Evolutionary conservation across 2,329 filamentous ascomycete species (phyloP).

Genomic region (Botrytis sinoallii): DNA sequence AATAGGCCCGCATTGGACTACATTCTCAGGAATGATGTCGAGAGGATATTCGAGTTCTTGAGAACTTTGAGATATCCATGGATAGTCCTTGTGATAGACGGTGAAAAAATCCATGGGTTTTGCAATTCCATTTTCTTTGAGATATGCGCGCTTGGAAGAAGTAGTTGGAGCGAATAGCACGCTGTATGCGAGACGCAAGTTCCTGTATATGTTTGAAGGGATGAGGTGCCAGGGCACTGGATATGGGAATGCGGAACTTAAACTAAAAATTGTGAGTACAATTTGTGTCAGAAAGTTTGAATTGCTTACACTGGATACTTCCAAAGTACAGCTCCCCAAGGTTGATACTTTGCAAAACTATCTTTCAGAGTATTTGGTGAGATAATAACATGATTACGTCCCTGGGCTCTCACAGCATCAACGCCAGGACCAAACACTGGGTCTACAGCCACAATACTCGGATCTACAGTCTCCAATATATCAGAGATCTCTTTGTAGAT

Average conservation of each 20-base stretch:
- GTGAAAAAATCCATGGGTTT: slow-evolving; percentile 9
- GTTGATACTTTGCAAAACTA: slow-evolving; percentile 41
- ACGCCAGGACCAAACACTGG: slow-evolving; percentile 43
- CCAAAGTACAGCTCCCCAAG: slow-evolving; percentile 38
- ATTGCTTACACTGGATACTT: slow-evolving; percentile 40
- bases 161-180: slow-evolving; percentile 22
- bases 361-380: slow-evolving; percentile 44
- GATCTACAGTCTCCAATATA: slow-evolving; percentile 40
- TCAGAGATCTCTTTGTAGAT: slow-evolving; percentile 40
- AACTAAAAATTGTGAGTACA: neutral
- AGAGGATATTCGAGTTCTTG: slow-evolving; percentile 36
- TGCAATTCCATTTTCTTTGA: slow-evolving; percentile 29
- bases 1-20: slow-evolving; percentile 47
- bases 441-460: slow-evolving; percentile 44
- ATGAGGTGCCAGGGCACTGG: slow-evolving; percentile 45
- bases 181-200: slow-evolving; percentile 30
- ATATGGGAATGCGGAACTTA: slow-evolving; percentile 43
- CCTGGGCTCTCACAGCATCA: slow-evolving; percentile 41
- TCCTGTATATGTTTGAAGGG: slow-evolving; percentile 42
- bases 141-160: slow-evolving; percentile 26
- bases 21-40: slow-evolving; percentile 39
- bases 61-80: slow-evolving; percentile 27
- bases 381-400: slow-evolving; percentile 37
- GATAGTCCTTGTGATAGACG: slow-evolving; percentile 19
- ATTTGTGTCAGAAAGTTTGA: neutral